A percentile compares a stretch with the other conserved stretches of the same genome.
These are phyloP conservation scores for Entonaema liquescens DNA, from an alignment of 495 filamentous ascomycete genomes.

Conservation along the genomic window DNA sequence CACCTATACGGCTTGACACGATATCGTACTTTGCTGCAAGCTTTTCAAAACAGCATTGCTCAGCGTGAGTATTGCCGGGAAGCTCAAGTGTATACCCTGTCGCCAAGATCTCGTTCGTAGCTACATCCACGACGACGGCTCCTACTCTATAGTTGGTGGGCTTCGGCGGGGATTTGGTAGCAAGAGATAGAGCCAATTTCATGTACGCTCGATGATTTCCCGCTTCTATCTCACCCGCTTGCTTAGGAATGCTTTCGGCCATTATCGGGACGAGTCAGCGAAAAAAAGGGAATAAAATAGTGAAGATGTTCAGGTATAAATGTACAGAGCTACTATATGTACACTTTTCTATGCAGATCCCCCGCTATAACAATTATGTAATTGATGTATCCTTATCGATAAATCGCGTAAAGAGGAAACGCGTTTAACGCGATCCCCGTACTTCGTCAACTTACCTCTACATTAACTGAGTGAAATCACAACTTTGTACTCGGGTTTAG, in stretches of 20 bases:
- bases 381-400: conserved; percentile 28
- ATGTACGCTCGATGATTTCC: conserved; percentile 72
- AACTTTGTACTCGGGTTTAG: background rate
- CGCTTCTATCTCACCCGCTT: conserved; percentile 39
- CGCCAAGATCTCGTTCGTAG: conserved; percentile 70
- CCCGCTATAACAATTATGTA: conserved; percentile 17
- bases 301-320: background rate
- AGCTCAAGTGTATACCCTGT: conserved; percentile 94
- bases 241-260: conserved; percentile 1
- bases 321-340: background rate
- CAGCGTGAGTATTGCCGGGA: conserved; percentile 92
- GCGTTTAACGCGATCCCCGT: conserved; percentile 30
- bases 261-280: conserved; percentile 9
- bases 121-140: conserved; percentile 74
- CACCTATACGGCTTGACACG: conserved; percentile 62
- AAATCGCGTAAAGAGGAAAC: conserved; percentile 20
- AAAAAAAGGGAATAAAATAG: background rate
- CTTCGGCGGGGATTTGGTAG: conserved; percentile 79
- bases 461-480: background rate
- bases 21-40: conserved; percentile 61
- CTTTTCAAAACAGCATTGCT: conserved; percentile 90
- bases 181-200: conserved; percentile 74
- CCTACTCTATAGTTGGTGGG: conserved; percentile 95
- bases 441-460: conserved; percentile 3
- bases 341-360: background rate